phyloP scores from a whole-genome alignment of 305 asterid species.

The Solanum aculeatissimum region DNA sequence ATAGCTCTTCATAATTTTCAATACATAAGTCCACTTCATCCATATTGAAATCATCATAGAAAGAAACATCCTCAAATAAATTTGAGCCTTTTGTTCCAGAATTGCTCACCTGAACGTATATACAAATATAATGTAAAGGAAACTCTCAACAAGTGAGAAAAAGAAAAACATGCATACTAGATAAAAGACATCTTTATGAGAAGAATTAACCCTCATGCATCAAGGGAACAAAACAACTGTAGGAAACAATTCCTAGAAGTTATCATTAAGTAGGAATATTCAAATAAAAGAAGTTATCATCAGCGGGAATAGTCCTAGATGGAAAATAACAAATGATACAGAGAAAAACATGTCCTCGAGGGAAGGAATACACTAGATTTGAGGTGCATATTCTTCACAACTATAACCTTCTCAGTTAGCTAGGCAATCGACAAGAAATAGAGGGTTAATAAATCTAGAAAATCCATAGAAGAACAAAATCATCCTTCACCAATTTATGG shows the following conservation, averaged over 20 bases:
- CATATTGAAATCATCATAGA: slow-evolving; percentile 40
- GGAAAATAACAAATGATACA: neutral
- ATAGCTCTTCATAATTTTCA: slow-evolving; percentile 51
- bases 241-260: neutral
- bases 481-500: neutral
- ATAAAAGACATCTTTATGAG: neutral
- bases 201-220: neutral
- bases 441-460: neutral
- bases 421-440: neutral
- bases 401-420: neutral
- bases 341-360: neutral
- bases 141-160: neutral
- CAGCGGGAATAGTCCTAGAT: neutral
- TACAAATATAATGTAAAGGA: slow-evolving; percentile 8
- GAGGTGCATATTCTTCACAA: neutral
- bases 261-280: neutral
- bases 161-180: neutral
- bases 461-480: neutral
- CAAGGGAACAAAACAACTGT: neutral
- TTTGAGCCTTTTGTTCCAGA: slow-evolving; percentile 25
- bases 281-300: neutral
- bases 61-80: slow-evolving; percentile 29
- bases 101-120: slow-evolving; percentile 26
- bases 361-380: neutral
- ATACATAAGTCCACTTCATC: slow-evolving; percentile 52